A percentile compares a stretch with the other conserved stretches of the same genome.
phyloP scores from a whole-genome alignment of 2,329 filamentous ascomycete genomes.

The Aspergillus floridensis region DNA sequence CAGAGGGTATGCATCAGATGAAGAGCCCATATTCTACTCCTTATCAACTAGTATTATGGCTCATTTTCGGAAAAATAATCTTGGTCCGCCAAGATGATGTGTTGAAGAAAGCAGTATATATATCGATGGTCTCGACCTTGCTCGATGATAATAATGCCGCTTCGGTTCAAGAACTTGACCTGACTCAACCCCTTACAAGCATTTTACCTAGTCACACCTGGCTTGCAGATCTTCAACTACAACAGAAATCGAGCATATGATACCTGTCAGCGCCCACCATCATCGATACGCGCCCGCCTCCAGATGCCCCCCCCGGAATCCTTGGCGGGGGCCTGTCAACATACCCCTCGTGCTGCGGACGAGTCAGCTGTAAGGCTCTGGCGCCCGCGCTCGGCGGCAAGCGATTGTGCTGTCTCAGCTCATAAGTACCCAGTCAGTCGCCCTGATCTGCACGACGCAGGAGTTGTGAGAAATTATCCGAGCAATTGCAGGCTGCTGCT shows the following conservation, averaged over 20 bases:
- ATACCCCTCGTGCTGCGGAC: neutral
- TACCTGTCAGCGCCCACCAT: neutral
- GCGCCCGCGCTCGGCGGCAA: neutral
- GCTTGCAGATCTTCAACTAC: neutral
- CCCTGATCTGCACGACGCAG: neutral
- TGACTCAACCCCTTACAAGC: neutral
- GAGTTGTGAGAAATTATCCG: neutral
- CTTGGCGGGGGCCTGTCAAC: neutral
- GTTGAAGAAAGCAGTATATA: too few species aligned
- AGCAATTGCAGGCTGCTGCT: neutral
- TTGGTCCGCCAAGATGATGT: too few species aligned
- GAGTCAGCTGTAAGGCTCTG: neutral
- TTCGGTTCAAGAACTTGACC: too few species aligned
- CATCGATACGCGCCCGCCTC: neutral
- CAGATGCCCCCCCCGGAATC: neutral
- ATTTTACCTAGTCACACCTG: neutral
- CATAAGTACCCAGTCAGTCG: neutral
- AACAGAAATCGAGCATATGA: neutral
- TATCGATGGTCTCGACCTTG: too few species aligned
- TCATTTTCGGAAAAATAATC: too few species aligned
- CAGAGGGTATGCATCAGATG: too few species aligned
- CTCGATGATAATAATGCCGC: too few species aligned
- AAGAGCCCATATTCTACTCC: too few species aligned
- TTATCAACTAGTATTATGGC: too few species aligned
- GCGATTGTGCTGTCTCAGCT: neutral